Percentiles rank a stretch among this genome's conserved stretches.
Conservation (phyloP, 345 rosid species). For the Cardamine resedifolia region DNA sequence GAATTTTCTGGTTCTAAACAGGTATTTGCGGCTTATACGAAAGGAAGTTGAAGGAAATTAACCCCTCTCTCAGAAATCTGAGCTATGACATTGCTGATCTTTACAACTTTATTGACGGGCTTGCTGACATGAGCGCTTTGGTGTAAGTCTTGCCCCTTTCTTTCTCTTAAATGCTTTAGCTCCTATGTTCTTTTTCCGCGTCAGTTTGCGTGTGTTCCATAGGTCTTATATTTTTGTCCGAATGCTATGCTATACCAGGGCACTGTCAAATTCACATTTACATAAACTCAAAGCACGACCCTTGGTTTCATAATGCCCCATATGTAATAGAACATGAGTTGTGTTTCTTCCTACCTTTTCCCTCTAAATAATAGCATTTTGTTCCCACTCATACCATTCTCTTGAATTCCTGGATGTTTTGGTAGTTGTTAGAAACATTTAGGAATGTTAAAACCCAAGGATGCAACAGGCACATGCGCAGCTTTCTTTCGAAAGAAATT, state of each 20-base stretch:
- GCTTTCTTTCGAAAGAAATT: background rate
- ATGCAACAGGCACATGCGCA: background rate
- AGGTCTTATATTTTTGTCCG: background rate
- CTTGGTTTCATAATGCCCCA: background rate
- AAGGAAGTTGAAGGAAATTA: constrained; percentile 77
- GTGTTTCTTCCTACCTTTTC: background rate
- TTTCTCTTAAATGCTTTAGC: constrained; percentile 10
- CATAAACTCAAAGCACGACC: background rate
- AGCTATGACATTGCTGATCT: constrained; percentile 79
- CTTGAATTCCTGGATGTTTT: background rate
- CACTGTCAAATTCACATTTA: constrained; percentile 10
- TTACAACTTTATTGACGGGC: constrained; percentile 84
- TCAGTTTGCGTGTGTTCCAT: background rate
- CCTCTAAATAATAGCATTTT: background rate
- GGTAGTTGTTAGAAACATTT: background rate
- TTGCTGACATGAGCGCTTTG: constrained; percentile 85
- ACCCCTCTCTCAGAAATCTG: constrained; percentile 71
- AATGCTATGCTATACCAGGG: constrained; percentile 1
- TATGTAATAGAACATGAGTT: background rate
- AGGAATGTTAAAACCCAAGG: background rate
- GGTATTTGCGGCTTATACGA: constrained; percentile 85
- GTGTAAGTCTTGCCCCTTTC: constrained; percentile 53
- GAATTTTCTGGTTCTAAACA: constrained; percentile 24
- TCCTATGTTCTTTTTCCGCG: background rate
- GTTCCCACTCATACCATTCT: background rate